phyloP scores from a whole-genome alignment of 2,329 filamentous ascomycete species.

The Xylaria sp. region DNA sequence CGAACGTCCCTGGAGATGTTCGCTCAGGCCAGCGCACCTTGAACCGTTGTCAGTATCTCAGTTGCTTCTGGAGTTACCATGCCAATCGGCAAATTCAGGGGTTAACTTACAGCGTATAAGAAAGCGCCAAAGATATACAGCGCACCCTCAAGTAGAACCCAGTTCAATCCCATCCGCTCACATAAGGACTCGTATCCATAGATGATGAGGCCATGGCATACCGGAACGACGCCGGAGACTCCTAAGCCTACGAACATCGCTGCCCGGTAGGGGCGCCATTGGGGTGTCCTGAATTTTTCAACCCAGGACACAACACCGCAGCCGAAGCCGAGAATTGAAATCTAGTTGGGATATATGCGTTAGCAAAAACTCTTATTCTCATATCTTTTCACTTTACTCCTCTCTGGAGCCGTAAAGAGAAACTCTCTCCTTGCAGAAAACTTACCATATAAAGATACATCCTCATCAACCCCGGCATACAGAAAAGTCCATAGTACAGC shows the following conservation, averaged over 20 bases:
- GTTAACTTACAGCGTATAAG: constrained; percentile 67
- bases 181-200: constrained; percentile 64
- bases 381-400: neutral
- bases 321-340: constrained; percentile 67
- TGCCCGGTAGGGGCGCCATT: constrained; percentile 78
- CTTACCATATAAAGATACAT: constrained; percentile 71
- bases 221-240: constrained; percentile 73
- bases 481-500: constrained; percentile 81
- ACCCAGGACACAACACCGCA: constrained; percentile 74
- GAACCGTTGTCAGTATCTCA: constrained; percentile 16
- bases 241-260: constrained; percentile 87
- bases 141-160: constrained; percentile 72
- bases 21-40: constrained; percentile 78
- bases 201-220: constrained; percentile 66
- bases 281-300: constrained; percentile 76
- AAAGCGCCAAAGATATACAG: constrained; percentile 82
- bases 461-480: constrained; percentile 57
- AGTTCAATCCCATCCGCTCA: constrained; percentile 70
- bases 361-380: neutral
- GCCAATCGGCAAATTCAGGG: neutral
- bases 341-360: constrained; percentile 44
- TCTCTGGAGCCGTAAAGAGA: neutral
- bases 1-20: constrained; percentile 69
- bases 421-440: constrained; percentile 13
- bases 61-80: neutral